Evolutionary conservation across 139 green algal species (phyloP), one percentile per base, ranked within the genome.

Genomic region (Nannochloris sp.): DNA sequence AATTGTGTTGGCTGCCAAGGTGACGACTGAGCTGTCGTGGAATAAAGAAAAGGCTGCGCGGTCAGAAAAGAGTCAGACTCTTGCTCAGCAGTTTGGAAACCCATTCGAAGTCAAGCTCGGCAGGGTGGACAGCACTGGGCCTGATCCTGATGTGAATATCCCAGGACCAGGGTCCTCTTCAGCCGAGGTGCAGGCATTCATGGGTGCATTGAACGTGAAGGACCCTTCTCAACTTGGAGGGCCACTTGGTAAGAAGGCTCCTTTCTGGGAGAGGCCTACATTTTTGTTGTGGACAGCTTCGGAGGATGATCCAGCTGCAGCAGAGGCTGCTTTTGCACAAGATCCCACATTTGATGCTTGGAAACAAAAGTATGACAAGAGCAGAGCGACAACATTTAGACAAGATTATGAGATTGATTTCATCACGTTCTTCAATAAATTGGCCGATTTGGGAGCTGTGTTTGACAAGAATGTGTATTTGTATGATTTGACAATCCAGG

Each of bases 331-430:
- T 21, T 49, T 70, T 6, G 70, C 60, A 8, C 48, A 27, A n/a
- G 64, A 69, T 23, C 60, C 61, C 0, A 16, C 19, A 5, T 90
- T 80, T 59, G 59, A 48, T 1, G 57, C 61, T 16, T 75, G 62
- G 44, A 90, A 92, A 72, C 46, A 36, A 16, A 75, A 83, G 48
- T 87, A 84, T 56, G 86, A 91, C 61, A 64, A 58, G 5, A 82
- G 72, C 62, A 59, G 71, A 34, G 25, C 21, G 9, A 89, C 86
- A 4, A 64, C 16, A 19, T 51, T 44, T 21, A 43, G 16, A 21
- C 36, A 14, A 11, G 81, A 88, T 23, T 88, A 86, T 48, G 84
- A 91, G 67, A 78, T 91, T 5, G 85, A 92, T 64, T 88, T 90
- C 65, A 78, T 80, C 37, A 65, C 75, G 44, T 76, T 64, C 40